A percentile compares a stretch with the other conserved stretches of the same genome.
Evolutionary conservation across 2,329 filamentous ascomycete genomes (phyloP).

Genomic region (Clonostachys chloroleuca): DNA sequence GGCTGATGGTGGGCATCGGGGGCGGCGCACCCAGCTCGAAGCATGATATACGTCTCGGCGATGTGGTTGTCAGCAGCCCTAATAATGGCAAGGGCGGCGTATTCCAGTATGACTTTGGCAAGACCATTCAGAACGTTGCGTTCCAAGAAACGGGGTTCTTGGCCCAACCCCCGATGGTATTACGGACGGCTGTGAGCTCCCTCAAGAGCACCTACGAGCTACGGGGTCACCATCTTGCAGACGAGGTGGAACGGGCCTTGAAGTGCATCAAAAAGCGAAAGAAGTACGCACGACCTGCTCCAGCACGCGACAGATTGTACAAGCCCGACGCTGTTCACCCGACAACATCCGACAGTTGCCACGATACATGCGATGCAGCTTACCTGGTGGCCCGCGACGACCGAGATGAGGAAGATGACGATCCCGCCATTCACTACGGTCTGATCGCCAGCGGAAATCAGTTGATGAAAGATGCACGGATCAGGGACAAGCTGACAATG

Average conservation of each 20-base stretch:
- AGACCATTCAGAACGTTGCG: neutral
- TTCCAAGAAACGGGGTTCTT: neutral
- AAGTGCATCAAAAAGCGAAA: too few species aligned
- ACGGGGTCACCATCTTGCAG: neutral
- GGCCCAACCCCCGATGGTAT: neutral
- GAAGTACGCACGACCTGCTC: neutral
- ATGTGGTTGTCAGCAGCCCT: conserved; percentile 6
- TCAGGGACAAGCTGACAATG: neutral
- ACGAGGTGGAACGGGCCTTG: neutral
- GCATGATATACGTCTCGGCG: neutral
- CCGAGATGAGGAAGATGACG: neutral
- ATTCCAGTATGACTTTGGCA: conserved; percentile 1
- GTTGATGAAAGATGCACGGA: conserved; percentile 25
- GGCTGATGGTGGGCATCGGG: conserved; percentile 24
- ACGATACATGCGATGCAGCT: too few species aligned
- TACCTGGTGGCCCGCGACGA: too few species aligned
- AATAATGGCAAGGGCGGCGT: conserved; percentile 1
- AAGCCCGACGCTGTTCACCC: neutral
- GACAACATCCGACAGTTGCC: too few species aligned
- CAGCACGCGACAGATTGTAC: neutral
- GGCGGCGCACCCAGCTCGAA: conserved; percentile 12
- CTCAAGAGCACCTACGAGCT: neutral
- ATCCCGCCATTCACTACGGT: conserved; percentile 10
- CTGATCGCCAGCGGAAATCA: conserved; percentile 22
- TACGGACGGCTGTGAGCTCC: neutral